These are phyloP conservation scores for Knoxia roxburghii DNA, from an alignment of 257 asterid species.

Conservation along the genomic window DNA sequence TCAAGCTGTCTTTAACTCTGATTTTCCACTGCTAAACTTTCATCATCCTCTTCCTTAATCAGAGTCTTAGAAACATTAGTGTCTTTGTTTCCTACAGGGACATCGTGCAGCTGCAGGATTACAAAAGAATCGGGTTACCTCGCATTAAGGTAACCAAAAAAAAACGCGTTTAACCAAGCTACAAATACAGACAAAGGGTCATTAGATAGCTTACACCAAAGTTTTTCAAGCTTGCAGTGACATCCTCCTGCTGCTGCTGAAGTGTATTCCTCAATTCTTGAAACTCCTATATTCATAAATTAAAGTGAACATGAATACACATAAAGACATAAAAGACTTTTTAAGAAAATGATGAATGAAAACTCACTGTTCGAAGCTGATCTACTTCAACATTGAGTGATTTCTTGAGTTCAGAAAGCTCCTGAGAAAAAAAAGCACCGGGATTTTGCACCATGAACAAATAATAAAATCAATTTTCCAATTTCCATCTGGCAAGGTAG, in stretches of 20 bases:
- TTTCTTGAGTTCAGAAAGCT: conserved; percentile 67
- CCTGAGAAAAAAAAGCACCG: conserved; percentile 40
- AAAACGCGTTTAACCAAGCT: not conserved
- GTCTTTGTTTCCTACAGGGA: conserved; percentile 30
- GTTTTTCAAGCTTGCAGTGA: conserved; percentile 53
- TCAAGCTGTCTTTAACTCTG: conserved; percentile 26
- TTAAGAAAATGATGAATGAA: not conserved
- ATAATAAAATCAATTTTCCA: not conserved
- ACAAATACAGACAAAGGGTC: not conserved
- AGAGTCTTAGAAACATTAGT: conserved; percentile 29
- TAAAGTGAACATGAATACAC: conserved; percentile 4
- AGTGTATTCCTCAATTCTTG: conserved; percentile 81
- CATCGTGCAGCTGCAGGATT: conserved; percentile 59
- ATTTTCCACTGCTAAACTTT: conserved; percentile 28
- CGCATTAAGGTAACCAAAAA: not conserved
- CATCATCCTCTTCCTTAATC: conserved; percentile 25
- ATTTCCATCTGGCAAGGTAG: not conserved
- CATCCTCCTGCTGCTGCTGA: conserved; percentile 97
- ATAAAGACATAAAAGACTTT: not conserved
- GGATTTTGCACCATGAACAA: not conserved
- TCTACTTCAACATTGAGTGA: conserved; percentile 75
- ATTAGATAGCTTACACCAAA: conserved; percentile 51
- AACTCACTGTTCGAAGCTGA: conserved; percentile 83
- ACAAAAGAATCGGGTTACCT: conserved; percentile 19
- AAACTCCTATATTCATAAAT: conserved; percentile 57